Base-by-base conservation (phyloP, 176 grass and related monocot genomes). In the Lolium multiflorum region DNA sequence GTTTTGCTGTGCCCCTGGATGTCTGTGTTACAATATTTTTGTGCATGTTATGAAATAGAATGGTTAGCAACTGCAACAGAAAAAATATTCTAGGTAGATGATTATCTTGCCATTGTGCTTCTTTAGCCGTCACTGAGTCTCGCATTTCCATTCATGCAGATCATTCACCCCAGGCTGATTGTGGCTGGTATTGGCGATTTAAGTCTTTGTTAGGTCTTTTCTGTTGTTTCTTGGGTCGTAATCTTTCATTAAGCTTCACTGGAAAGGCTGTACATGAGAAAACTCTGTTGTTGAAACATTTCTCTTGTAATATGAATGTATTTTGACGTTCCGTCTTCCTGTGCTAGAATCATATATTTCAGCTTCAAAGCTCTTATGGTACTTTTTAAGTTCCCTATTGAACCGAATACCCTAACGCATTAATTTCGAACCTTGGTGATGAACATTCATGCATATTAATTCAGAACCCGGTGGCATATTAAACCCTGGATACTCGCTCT, bases 221-320 rank as follows among this genome's bases (percentile, higher is more conserved):
- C 57, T 85, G 82, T 84, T 85, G 85, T 88, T 70, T 91, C 82
- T 87, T 81, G 68, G 60, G 61, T 80, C 58, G 77, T 66, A 18
- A 77, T 64, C 58, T 75, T 83, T 91, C 67, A 68, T 83, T 78
- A 78, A 61, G 83, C 13, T 68, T 74, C 74, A 83, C 57, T 87
- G 76, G 58, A 74, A 76, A 88, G 76, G 41, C 82, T 91, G 90
- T 85, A 69, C 86, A 81, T 90, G 79, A 83, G 56, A 90, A 85
- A 83, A 87, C 43, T 85, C 62, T 91, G 80, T 88, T 91, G 77
- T 91, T 91, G 71, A 77, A 85, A 88, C 67, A 84, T 94, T 96
- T 81, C 69, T 91, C 82, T 90, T 93, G 93, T 94, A 93, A 82
- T 83, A 94, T 94, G 83, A 89, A 91, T 97, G 94, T 99, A 96